Percentiles rank a stretch among this genome's conserved stretches.
Conservation (phyloP, 208 protist genomes). For the Leishmania martiniquensis region DNA sequence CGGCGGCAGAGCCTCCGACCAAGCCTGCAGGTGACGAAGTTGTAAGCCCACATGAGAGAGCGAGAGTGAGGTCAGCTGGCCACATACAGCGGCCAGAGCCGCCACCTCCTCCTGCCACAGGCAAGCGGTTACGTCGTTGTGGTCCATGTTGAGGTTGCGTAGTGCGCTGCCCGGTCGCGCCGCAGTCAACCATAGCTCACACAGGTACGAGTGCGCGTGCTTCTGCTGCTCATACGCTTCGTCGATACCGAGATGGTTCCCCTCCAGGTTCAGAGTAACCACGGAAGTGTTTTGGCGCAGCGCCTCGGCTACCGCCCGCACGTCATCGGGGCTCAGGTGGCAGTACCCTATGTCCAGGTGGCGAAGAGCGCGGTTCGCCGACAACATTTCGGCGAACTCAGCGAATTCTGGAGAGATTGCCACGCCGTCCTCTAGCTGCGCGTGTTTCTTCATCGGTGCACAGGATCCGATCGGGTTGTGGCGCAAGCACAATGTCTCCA, state of each 20-base stretch:
- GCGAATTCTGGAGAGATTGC: constrained; percentile 46
- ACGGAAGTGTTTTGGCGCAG: constrained; percentile 54
- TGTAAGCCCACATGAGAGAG: constrained; percentile 51
- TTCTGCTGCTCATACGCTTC: constrained; percentile 16
- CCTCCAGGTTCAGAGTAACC: constrained; percentile 56
- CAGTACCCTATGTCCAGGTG: constrained; percentile 79
- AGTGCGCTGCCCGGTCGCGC: constrained; percentile 36
- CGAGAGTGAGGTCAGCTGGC: constrained; percentile 50
- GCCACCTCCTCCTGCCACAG: constrained; percentile 59
- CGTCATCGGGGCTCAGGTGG: constrained; percentile 44
- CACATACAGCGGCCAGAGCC: constrained; percentile 43
- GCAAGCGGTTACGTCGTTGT: constrained; percentile 62
- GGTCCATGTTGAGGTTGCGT: constrained; percentile 58
- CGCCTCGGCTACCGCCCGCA: constrained; percentile 42
- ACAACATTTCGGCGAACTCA: constrained; percentile 47
- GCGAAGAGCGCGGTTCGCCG: constrained; percentile 49
- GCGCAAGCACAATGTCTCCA: constrained; percentile 69
- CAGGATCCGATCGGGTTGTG: constrained; percentile 69
- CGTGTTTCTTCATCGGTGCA: constrained; percentile 8
- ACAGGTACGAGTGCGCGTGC: constrained; percentile 45
- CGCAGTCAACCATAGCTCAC: constrained; percentile 38
- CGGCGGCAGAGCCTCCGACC: constrained; percentile 34
- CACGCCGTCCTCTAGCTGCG: constrained; percentile 22
- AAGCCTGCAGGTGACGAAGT: constrained; percentile 48
- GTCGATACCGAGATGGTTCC: constrained; percentile 59